These are phyloP conservation scores for Proliferodiscus dingleyae DNA, from an alignment of 2,329 filamentous ascomycete species.

Conservation along the genomic window DNA sequence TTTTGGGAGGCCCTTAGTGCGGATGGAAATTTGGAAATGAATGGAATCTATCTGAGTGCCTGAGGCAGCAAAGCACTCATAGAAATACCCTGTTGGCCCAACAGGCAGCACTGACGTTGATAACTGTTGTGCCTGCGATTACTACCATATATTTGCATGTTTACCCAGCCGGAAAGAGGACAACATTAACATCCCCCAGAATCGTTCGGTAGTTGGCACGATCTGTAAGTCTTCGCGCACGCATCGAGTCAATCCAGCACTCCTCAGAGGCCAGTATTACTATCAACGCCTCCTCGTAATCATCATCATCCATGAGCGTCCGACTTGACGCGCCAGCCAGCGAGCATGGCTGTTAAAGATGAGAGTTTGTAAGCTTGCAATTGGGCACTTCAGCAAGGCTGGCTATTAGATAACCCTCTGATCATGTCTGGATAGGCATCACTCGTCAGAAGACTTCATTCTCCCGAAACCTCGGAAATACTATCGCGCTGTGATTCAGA, in stretches of 20 bases:
- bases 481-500: slow-evolving; percentile 62
- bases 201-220: no score
- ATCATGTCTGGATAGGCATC: slow-evolving; percentile 42
- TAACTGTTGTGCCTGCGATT: no score
- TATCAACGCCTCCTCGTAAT: not conserved
- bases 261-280: not conserved
- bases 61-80: no score
- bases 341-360: slow-evolving; percentile 51
- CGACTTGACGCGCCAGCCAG: slow-evolving; percentile 28
- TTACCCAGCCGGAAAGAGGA: no score
- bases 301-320: slow-evolving; percentile 27
- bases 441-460: slow-evolving; percentile 62
- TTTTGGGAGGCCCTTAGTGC: not conserved
- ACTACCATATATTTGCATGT: no score
- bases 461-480: slow-evolving; percentile 57
- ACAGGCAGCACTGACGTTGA: no score
- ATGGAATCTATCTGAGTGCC: no score
- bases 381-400: slow-evolving; percentile 2
- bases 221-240: not conserved
- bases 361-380: slow-evolving; percentile 43
- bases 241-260: no score
- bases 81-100: no score
- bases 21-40: no score
- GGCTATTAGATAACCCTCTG: not conserved
- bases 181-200: no score